A percentile compares a stretch with the other conserved stretches of the same genome.
Conservation (phyloP, 176 grass and related monocot genomes). For the Oryza glumipatula region DNA sequence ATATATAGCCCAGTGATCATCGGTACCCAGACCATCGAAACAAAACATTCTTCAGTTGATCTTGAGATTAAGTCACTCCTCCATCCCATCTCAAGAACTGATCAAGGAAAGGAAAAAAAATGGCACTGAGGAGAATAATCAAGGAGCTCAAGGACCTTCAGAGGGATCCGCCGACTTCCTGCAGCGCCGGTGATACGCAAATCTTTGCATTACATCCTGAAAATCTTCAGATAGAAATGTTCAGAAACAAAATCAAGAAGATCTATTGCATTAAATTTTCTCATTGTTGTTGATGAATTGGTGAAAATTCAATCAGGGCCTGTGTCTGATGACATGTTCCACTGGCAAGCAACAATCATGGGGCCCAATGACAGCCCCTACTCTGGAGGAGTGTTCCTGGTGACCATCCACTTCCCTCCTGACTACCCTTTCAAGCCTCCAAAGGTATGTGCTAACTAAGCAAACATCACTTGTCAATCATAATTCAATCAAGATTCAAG, state of each 20-base stretch:
- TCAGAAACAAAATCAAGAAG: neutral
- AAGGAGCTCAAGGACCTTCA: slow-evolving; percentile 97
- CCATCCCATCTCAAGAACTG: neutral
- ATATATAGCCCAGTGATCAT: slow-evolving; percentile 23
- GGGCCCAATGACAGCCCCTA: slow-evolving; percentile 68
- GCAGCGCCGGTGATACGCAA: slow-evolving; percentile 68
- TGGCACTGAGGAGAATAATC: slow-evolving; percentile 76
- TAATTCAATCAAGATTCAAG: neutral
- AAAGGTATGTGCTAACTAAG: slow-evolving; percentile 43
- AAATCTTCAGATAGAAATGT: neutral
- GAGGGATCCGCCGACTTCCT: slow-evolving; percentile 85
- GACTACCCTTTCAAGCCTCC: slow-evolving; percentile 89
- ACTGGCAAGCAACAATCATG: slow-evolving; percentile 92
- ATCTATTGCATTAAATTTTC: neutral
- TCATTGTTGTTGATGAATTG: neutral
- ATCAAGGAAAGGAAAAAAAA: slow-evolving; percentile 23
- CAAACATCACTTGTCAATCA: neutral
- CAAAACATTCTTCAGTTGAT: slow-evolving; percentile 17
- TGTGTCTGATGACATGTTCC: slow-evolving; percentile 83
- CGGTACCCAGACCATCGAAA: slow-evolving; percentile 29
- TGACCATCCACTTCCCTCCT: slow-evolving; percentile 72
- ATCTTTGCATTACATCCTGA: neutral
- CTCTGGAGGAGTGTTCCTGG: slow-evolving; percentile 62
- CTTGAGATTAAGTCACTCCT: neutral
- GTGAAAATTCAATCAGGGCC: slow-evolving; percentile 51